Evolutionary conservation across 495 filamentous ascomycete species (phyloP).

Genomic region (Penicillium angulare): DNA sequence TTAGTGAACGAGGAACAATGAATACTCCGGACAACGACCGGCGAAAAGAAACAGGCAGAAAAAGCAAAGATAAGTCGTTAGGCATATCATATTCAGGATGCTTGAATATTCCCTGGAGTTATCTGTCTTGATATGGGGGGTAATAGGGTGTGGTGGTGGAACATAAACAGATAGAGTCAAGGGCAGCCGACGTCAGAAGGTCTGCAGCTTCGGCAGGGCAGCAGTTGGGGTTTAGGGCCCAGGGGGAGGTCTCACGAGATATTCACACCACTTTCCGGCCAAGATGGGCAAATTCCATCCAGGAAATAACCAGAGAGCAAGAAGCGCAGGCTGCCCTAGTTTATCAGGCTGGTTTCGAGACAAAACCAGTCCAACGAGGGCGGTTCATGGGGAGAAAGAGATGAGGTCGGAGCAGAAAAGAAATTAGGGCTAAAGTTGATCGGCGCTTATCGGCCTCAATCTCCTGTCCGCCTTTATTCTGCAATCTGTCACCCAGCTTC

Average conservation of each 20-base stretch:
- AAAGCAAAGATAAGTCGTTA: no score
- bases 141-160: neutral
- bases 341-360: neutral
- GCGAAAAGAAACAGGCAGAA: neutral
- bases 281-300: neutral
- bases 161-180: neutral
- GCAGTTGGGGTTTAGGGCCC: constrained; percentile 22
- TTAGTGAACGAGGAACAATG: constrained; percentile 3
- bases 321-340: neutral
- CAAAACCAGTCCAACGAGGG: neutral
- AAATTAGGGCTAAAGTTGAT: constrained; percentile 34
- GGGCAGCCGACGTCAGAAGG: constrained; percentile 19
- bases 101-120: no score
- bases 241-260: neutral
- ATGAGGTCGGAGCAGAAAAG: constrained; percentile 28
- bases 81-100: no score
- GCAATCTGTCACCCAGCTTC: constrained; percentile 20
- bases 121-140: no score
- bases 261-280: constrained; percentile 15
- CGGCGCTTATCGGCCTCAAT: constrained; percentile 30
- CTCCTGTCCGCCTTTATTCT: constrained; percentile 29
- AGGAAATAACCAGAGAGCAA: neutral
- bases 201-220: constrained; percentile 10
- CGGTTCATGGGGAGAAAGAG: constrained; percentile 5
- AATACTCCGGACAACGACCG: neutral